Conservation (phyloP, 768 basidiomycete species). For the Boletus edulis region DNA sequence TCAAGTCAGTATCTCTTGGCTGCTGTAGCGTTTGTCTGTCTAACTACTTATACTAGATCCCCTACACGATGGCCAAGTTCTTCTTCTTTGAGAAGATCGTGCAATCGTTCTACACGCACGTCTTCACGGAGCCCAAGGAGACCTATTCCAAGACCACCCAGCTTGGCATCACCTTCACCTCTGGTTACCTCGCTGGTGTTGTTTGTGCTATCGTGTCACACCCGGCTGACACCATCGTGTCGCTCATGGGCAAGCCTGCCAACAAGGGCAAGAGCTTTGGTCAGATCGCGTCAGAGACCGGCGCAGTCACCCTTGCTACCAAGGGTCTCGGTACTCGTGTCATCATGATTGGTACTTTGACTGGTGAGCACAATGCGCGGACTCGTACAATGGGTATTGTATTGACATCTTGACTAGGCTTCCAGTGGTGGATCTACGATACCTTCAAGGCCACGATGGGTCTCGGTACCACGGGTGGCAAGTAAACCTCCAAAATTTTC, state of each 20-base stretch:
- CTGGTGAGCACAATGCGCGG: slow-evolving; percentile 30
- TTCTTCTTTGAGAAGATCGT: slow-evolving; percentile 93
- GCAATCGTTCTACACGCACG: slow-evolving; percentile 82
- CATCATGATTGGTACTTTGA: slow-evolving; percentile 72
- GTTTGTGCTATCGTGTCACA: slow-evolving; percentile 96
- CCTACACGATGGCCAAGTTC: slow-evolving; percentile 99
- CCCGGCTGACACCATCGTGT: slow-evolving; percentile 92
- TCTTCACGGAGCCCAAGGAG: slow-evolving; percentile 78
- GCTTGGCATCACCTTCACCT: slow-evolving; percentile 85
- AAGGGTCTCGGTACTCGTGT: slow-evolving; percentile 89
- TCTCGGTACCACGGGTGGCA: slow-evolving; percentile 85
- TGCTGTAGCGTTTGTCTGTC: not conserved
- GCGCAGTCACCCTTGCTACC: slow-evolving; percentile 61
- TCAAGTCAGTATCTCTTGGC: slow-evolving; percentile 45
- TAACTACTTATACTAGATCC: slow-evolving; percentile 55
- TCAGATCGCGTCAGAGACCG: slow-evolving; percentile 69
- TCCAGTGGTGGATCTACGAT: slow-evolving; percentile 96
- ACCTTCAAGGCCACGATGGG: slow-evolving; percentile 82
- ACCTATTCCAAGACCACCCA: slow-evolving; percentile 79
- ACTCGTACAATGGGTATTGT: too few relatives aligned
- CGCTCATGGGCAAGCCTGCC: slow-evolving; percentile 85
- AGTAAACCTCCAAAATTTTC: slow-evolving; percentile 42
- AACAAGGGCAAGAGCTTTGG: slow-evolving; percentile 82
- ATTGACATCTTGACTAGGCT: slow-evolving; percentile 41
- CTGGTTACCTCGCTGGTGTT: slow-evolving; percentile 94